Evolutionary conservation across 148 eudicot genomes (phyloP).

Genomic region (Nyssa sinensis): DNA sequence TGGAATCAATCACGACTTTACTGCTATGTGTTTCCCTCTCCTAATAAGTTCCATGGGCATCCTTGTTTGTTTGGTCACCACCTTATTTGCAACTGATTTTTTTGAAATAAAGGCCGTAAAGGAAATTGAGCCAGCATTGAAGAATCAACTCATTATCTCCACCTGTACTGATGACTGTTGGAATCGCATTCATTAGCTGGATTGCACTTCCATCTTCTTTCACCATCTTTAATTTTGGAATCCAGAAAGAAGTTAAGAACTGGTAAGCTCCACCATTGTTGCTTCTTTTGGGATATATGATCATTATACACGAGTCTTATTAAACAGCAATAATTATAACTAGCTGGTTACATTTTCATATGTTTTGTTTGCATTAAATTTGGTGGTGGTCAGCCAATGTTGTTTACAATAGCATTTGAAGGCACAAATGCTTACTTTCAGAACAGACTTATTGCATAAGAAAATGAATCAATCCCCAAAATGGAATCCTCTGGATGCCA

Average conservation of each 20-base stretch:
- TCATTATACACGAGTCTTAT: no score
- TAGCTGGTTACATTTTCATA: not conserved
- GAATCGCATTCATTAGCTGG: constrained; percentile 35
- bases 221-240: constrained; percentile 42
- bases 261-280: constrained; percentile 19
- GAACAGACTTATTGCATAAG: not conserved
- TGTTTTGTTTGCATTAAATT: not conserved
- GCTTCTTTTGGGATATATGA: not conserved
- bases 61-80: constrained; percentile 41
- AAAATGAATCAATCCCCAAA: not conserved
- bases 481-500: not conserved
- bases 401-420: not conserved
- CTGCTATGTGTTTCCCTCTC: constrained; percentile 43
- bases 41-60: constrained; percentile 47
- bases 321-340: not conserved
- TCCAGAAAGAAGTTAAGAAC: constrained; percentile 37
- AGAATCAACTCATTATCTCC: constrained; percentile 43
- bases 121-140: constrained; percentile 46
- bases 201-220: constrained; percentile 41
- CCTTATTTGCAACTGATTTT: constrained; percentile 43
- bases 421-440: not conserved
- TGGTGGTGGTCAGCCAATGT: not conserved
- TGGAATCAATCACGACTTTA: constrained; percentile 39
- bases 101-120: constrained; percentile 31
- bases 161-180: constrained; percentile 46